Conservation (phyloP, 331 rosid species). For the Stylosanthes scabra region DNA sequence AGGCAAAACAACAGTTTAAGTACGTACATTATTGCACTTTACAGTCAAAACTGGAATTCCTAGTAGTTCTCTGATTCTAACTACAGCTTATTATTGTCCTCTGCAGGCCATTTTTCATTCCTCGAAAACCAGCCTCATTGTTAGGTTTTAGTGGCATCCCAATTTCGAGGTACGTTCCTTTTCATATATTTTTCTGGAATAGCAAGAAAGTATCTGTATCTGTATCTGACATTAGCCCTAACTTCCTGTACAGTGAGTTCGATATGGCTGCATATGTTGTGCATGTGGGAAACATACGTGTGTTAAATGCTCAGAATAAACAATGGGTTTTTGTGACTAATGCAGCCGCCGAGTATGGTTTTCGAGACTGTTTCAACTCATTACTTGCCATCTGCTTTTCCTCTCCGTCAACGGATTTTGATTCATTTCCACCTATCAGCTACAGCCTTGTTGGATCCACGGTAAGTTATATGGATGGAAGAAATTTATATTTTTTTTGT, state of each 20-base stretch:
- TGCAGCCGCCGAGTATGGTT: slow-evolving; percentile 61
- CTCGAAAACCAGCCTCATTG: slow-evolving; percentile 59
- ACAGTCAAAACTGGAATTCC: not conserved
- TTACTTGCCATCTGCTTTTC: slow-evolving; percentile 90
- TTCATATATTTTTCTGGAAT: slow-evolving; percentile 23
- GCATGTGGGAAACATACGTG: slow-evolving; percentile 75
- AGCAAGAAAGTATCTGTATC: not conserved
- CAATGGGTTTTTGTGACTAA: slow-evolving; percentile 94
- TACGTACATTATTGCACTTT: slow-evolving; percentile 44
- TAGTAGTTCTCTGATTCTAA: slow-evolving; percentile 30
- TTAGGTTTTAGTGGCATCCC: slow-evolving; percentile 74
- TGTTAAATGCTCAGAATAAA: slow-evolving; percentile 61
- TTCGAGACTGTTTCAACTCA: slow-evolving; percentile 44
- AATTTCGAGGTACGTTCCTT: slow-evolving; percentile 61
- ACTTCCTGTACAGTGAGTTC: slow-evolving; percentile 64
- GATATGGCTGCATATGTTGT: slow-evolving; percentile 78
- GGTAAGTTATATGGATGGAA: slow-evolving; percentile 44
- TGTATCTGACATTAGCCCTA: slow-evolving; percentile 31
- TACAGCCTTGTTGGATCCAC: slow-evolving; percentile 75
- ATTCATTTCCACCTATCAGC: slow-evolving; percentile 64
- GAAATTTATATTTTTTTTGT: not conserved
- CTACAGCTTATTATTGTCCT: slow-evolving; percentile 31
- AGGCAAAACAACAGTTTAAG: slow-evolving; percentile 58
- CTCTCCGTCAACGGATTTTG: slow-evolving; percentile 57
- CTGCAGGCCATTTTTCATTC: slow-evolving; percentile 69